Evolutionary conservation across 176 grass and related monocot species (phyloP).

Genomic region (Elaeis guineensis): DNA sequence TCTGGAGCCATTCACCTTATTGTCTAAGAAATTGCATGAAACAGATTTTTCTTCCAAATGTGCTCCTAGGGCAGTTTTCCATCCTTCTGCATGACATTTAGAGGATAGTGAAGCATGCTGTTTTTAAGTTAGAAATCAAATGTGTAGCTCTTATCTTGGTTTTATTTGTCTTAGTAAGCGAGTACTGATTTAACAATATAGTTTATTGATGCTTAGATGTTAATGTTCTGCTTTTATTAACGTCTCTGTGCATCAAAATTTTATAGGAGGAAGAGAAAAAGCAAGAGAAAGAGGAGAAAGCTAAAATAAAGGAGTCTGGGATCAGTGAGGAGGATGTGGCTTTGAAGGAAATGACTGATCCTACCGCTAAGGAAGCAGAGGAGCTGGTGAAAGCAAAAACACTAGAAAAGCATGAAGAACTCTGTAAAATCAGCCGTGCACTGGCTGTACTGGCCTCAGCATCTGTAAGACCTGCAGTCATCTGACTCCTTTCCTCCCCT

Average conservation of each 20-base stretch:
- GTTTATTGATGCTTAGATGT: no score
- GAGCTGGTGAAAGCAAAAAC: conserved; percentile 54
- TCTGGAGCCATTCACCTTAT: no score
- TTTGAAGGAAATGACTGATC: conserved; percentile 74
- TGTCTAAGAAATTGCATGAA: no score
- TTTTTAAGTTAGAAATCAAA: no score
- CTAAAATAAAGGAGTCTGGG: conserved; percentile 35
- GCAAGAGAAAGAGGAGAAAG: conserved; percentile 55
- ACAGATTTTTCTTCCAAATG: no score
- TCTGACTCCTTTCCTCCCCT: conserved; percentile 10
- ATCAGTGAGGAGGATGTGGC: conserved; percentile 52
- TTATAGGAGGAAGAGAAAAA: conserved; percentile 75
- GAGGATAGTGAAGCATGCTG: no score
- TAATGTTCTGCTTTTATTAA: conserved; percentile 6
- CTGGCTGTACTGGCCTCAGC: conserved; percentile 81
- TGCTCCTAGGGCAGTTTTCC: no score
- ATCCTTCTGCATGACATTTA: no score
- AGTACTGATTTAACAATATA: no score
- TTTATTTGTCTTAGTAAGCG: no score
- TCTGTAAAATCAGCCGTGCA: conserved; percentile 73
- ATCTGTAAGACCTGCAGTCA: conserved; percentile 49
- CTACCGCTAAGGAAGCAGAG: conserved; percentile 62
- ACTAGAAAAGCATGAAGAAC: conserved; percentile 52
- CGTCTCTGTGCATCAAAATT: not conserved
- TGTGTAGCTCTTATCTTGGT: no score